phyloP scores from a whole-genome alignment of 371 early-diverging fungal species.

The Chytridiales sp. region DNA sequence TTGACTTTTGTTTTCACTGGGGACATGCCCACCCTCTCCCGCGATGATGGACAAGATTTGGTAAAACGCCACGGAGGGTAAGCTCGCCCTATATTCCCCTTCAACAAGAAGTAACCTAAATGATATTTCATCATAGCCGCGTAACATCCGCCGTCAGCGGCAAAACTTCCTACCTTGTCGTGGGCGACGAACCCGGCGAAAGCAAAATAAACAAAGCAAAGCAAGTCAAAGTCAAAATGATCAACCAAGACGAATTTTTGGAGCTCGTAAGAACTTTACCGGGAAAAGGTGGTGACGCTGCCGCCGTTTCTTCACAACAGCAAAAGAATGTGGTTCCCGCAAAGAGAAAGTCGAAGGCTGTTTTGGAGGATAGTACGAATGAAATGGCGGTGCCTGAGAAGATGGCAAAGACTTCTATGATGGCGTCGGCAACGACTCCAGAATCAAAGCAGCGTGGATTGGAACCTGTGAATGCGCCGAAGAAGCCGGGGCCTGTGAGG shows the following conservation, averaged over 20 bases:
- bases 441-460: background rate
- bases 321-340: background rate
- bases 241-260: slow-evolving; percentile 91
- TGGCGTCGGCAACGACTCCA: slow-evolving; percentile 13
- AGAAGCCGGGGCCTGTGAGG: background rate
- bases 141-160: slow-evolving; percentile 82
- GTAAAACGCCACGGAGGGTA: slow-evolving; percentile 90
- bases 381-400: slow-evolving; percentile 15
- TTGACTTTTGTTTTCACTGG: slow-evolving; percentile 94
- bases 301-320: slow-evolving; percentile 4
- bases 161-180: slow-evolving; percentile 88
- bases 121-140: slow-evolving; percentile 67
- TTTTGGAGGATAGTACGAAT: background rate
- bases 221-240: slow-evolving; percentile 63
- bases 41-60: slow-evolving; percentile 77
- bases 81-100: too few species aligned
- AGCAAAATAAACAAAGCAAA: slow-evolving; percentile 88
- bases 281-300: slow-evolving; percentile 35
- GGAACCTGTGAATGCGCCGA: background rate
- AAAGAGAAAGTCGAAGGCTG: background rate
- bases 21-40: slow-evolving; percentile 71
- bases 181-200: slow-evolving; percentile 92
- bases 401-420: slow-evolving; percentile 7
- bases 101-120: background rate
- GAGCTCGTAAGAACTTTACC: slow-evolving; percentile 68